A percentile compares a stretch with the other conserved stretches of the same genome.
These are phyloP conservation scores for Benincasa hispida DNA, from an alignment of 306 rosid species.

Conservation along the genomic window DNA sequence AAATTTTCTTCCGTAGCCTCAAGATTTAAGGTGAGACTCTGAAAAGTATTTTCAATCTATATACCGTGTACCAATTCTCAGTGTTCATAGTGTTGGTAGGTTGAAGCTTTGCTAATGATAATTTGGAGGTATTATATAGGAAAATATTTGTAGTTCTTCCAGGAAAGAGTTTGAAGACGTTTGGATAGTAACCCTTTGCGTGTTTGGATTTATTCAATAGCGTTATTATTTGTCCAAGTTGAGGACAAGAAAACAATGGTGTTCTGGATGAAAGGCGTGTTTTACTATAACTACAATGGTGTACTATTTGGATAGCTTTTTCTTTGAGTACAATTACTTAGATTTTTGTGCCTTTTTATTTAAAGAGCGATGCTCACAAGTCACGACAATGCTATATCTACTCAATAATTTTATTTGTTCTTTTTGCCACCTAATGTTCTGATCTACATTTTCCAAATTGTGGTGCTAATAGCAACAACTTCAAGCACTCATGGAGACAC, in stretches of 20 bases:
- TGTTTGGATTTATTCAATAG: not conserved
- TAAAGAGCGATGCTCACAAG: not conserved
- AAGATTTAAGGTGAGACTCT: slow-evolving; percentile 70
- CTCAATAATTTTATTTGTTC: not conserved
- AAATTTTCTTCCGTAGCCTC: slow-evolving; percentile 91
- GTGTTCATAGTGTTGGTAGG: not conserved
- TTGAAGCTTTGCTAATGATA: not conserved
- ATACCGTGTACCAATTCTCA: not conserved
- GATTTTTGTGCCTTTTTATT: not conserved
- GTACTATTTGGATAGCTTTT: not conserved
- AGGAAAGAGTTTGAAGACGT: not conserved
- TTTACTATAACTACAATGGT: not conserved
- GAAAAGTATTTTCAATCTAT: not conserved
- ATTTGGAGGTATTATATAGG: not conserved
- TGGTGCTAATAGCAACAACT: slow-evolving; percentile 75
- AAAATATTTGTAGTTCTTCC: not conserved
- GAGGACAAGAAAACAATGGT: not conserved
- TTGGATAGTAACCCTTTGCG: not conserved
- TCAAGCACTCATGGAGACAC: slow-evolving; percentile 93
- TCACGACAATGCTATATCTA: not conserved
- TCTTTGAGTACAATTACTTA: not conserved
- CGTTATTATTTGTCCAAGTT: not conserved
- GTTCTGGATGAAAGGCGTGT: not conserved
- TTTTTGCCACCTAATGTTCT: slow-evolving; percentile 12
- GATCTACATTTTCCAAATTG: not conserved